Evolutionary conservation across 2,329 filamentous ascomycete species (phyloP), one percentile per base, ranked within the genome.

Genomic region (Exophiala calicioides): DNA sequence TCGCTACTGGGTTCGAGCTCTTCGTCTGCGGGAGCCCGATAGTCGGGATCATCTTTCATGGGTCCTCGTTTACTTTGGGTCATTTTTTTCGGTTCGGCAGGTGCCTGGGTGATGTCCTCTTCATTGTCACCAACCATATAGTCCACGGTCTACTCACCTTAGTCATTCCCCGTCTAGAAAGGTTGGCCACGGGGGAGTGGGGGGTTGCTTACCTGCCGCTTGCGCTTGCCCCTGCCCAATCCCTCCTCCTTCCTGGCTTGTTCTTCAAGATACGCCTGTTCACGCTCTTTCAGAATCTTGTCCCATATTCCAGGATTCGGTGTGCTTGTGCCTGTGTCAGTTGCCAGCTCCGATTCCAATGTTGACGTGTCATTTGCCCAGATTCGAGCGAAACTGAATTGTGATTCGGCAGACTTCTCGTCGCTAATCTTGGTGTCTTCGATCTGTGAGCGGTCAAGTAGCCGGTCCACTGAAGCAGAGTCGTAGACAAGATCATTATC

Each of bases 371-470:
- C 86, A 59, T 95, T 94, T 3, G 85, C 86, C 93, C 93, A 98
- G 1, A 98, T 85, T 33, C 88, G 81, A 29, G 91, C 91, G 66
- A 93, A 88, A 3, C 86, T 88, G 65, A 96, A 98, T 45, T 90
- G 86, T 0, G 82, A 85, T 62, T 94, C 87, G 1, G 83, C 81
- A 1, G 80, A 79, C 35, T 77, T 74, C 37, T 89, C 82, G 2
- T 82, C 77, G 7, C 80, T 79, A 1, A 77, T 72, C 44, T 77
- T 76, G 0, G 84, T 87, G 55, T 87, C 81, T 62, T 95, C 89
- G 20, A 87, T 80, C 54, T 88, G 81, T 32, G 85, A 88, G 35
- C 93, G 82, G 63, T 97, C 90, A n/a, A 98, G 75, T 9, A 98
- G 77, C 56, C 86, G 88, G 41, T 96, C 89, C n/a, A 98, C 82